Conservation (phyloP, 305 asterid genomes). For the Plantago rigida region DNA sequence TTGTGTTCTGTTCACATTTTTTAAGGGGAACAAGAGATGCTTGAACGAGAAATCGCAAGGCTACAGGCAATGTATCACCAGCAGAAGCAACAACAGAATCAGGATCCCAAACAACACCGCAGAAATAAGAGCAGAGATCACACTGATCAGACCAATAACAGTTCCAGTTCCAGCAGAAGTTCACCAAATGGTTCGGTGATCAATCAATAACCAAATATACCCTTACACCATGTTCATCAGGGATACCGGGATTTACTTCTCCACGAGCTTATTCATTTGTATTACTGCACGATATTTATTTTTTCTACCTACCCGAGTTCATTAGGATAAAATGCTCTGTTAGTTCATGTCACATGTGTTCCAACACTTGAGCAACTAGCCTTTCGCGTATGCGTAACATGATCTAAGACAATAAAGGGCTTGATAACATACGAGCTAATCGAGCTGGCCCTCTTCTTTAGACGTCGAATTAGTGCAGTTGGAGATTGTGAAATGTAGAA, state of each 20-base stretch:
- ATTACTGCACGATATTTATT: not conserved
- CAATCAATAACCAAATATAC: constrained; percentile 8
- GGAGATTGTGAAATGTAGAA: constrained; percentile 27
- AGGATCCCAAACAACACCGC: constrained; percentile 37
- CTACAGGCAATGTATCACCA: constrained; percentile 48
- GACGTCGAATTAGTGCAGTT: constrained; percentile 17
- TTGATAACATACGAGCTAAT: constrained; percentile 10
- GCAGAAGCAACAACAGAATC: constrained; percentile 39
- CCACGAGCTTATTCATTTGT: no score
- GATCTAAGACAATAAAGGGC: constrained; percentile 29
- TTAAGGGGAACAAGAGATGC: constrained; percentile 75
- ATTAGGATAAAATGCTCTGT: not conserved
- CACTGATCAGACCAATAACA: constrained; percentile 38
- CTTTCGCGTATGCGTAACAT: constrained; percentile 15
- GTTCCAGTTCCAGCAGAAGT: constrained; percentile 35
- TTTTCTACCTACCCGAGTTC: constrained; percentile 4
- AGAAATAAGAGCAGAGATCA: constrained; percentile 42
- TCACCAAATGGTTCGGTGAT: constrained; percentile 26
- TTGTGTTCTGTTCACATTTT: not conserved
- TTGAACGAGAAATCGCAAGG: constrained; percentile 69
- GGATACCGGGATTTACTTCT: no score
- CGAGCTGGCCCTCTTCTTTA: constrained; percentile 12
- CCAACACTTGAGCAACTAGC: constrained; percentile 16
- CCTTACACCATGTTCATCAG: constrained; percentile 10
- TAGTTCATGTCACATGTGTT: not conserved